Percentiles rank a stretch among this genome's conserved stretches.
These are phyloP conservation scores for Hordeum vulgare DNA, from an alignment of 176 grass and related monocot species.

Conservation along the genomic window DNA sequence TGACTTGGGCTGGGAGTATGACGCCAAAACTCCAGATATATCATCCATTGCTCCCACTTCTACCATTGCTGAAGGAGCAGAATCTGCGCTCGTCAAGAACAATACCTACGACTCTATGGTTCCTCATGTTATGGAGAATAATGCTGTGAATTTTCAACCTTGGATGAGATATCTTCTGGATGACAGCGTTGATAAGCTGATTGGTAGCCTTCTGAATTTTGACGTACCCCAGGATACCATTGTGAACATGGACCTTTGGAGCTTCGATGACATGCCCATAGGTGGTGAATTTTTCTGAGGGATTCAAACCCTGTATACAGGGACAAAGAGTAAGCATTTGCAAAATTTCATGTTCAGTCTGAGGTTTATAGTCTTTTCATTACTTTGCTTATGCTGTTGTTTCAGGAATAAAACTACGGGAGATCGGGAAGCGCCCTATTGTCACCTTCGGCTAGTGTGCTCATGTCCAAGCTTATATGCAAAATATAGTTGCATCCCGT, in stretches of 20 bases:
- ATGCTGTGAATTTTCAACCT: slow-evolving; percentile 39
- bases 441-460: slow-evolving; percentile 16
- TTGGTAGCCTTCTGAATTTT: slow-evolving; percentile 44
- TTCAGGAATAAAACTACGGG: slow-evolving; percentile 33
- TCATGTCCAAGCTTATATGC: slow-evolving; percentile 28
- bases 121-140: slow-evolving; percentile 20
- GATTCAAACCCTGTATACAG: slow-evolving; percentile 9
- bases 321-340: slow-evolving; percentile 11
- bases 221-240: slow-evolving; percentile 38
- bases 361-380: not conserved
- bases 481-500: slow-evolving; percentile 15
- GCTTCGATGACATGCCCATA: slow-evolving; percentile 55
- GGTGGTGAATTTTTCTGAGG: not conserved
- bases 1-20: too few relatives aligned
- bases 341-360: not conserved
- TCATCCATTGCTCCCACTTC: too few relatives aligned
- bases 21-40: too few relatives aligned
- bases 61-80: too few relatives aligned
- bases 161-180: slow-evolving; percentile 56
- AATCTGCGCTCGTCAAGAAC: too few relatives aligned
- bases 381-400: not conserved
- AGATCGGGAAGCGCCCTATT: slow-evolving; percentile 22
- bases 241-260: slow-evolving; percentile 55
- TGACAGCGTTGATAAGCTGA: slow-evolving; percentile 20
- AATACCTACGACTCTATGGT: too few relatives aligned